Base-by-base conservation (phyloP, 768 basidiomycete genomes). In the Hygrophorus pudorinus region DNA sequence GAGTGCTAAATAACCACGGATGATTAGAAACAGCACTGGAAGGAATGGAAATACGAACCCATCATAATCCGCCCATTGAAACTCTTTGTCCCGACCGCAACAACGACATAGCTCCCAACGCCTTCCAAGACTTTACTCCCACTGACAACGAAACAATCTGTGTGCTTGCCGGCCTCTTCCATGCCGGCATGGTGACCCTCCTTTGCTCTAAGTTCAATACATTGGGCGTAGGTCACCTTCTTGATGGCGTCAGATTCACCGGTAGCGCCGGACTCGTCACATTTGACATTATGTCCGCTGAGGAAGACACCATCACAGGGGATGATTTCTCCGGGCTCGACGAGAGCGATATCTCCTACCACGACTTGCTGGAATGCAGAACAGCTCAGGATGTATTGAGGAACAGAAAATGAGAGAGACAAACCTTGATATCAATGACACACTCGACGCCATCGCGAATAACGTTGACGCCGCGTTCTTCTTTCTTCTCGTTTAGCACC, bases 61-160 rank as follows among this genome's bases (percentile, higher is more conserved):
- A 94, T 94, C 88, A 98, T 91, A 55, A 97, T 92, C 36, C 91
- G 78, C 32, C 96, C 96, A 58, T 97, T 91, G 65, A 97, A 98
- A 52, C 85, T 89, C 65, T 83, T 87, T 10, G 77, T 78, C 9
- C 96, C 96, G 39, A 98, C 90, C 2, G 90, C 81, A 41, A 96
- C 85, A 41, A 97, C 79, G 39, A 99, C 81, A 55, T 98, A 99
- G 46, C 70, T 73, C 20, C 96, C 96, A 36, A 94, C 84, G 34
- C 96, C 96, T 63, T 98, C 96, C 16, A 91, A 65, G 32, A 99
- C 88, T 63, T 94, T 98, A 59, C 78, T 79, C 12, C 96, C 96
- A 16, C 83, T 86, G 53, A 98, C 69, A 45, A 98, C 57, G 65
- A 96, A 97, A 63, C 91, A 96, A 55, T 98, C 94, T 38, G 73